These are phyloP conservation scores for Coemansia furcata DNA, from an alignment of 192 early-diverging fungal genomes.

Conservation along the genomic window DNA sequence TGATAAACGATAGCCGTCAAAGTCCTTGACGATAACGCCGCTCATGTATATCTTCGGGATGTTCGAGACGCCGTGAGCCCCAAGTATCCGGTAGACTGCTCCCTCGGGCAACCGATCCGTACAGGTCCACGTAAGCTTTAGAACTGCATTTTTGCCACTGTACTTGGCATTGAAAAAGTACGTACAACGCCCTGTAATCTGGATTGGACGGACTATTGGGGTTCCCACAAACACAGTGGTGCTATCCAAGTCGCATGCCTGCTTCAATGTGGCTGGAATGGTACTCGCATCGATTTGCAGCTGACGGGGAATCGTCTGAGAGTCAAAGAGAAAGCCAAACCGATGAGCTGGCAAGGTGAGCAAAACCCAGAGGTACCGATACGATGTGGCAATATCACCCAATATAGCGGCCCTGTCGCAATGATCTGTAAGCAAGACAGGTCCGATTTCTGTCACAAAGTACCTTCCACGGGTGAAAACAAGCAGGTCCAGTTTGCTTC, in stretches of 20 bases:
- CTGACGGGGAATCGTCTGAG: too few relatives aligned
- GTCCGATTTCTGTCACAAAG: too few relatives aligned
- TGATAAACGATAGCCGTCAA: conserved; percentile 17
- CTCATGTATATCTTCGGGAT: conserved; percentile 11
- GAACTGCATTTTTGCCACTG: background rate
- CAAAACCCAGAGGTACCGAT: too few relatives aligned
- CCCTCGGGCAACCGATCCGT: conserved; percentile 5
- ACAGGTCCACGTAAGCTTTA: conserved; percentile 16
- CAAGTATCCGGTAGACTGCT: conserved; percentile 11
- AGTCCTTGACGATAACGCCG: conserved; percentile 11
- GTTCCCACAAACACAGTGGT: too few relatives aligned
- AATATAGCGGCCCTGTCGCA: too few relatives aligned
- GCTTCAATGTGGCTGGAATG: too few relatives aligned
- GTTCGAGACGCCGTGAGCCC: background rate
- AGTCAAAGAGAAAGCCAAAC: too few relatives aligned
- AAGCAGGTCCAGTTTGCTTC: background rate
- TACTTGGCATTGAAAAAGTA: background rate
- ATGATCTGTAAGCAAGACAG: too few relatives aligned
- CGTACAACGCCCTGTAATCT: background rate
- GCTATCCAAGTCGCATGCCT: too few relatives aligned
- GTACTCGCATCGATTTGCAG: too few relatives aligned
- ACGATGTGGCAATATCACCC: too few relatives aligned
- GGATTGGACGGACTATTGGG: background rate
- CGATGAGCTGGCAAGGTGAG: too few relatives aligned
- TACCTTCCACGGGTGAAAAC: background rate